A percentile compares a stretch with the other conserved stretches of the same genome.
Conservation (phyloP, 352 stramenopile species). For the Globisporangium recalcitrans region DNA sequence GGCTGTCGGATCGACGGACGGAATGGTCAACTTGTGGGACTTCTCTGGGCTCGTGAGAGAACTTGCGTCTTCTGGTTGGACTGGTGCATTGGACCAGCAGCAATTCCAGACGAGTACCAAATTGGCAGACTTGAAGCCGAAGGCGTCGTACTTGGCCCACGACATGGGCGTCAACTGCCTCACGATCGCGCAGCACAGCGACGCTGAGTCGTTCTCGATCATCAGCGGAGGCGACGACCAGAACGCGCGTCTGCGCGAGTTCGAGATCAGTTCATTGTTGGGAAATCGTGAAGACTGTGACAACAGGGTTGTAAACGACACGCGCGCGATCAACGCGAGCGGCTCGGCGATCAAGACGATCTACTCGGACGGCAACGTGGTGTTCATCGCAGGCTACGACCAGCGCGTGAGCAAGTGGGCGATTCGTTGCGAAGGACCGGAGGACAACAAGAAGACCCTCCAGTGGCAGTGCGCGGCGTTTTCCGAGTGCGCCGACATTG, state of each 20-base stretch:
- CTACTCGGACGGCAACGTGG: conserved; percentile 28
- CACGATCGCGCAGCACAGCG: conserved; percentile 19
- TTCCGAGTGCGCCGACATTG: conserved; percentile 80
- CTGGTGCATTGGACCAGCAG: neutral
- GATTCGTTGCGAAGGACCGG: conserved; percentile 13
- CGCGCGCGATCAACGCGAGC: conserved; percentile 53
- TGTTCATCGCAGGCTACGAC: conserved; percentile 79
- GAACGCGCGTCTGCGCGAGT: conserved; percentile 41
- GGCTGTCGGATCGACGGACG: conserved; percentile 78
- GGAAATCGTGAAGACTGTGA: conserved; percentile 1
- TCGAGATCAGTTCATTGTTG: conserved; percentile 28
- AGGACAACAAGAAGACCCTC: conserved; percentile 15
- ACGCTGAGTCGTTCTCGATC: conserved; percentile 38
- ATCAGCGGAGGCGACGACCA: conserved; percentile 83
- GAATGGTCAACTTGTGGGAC: conserved; percentile 73
- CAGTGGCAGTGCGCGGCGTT: conserved; percentile 58
- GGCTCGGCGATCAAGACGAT: conserved; percentile 80
- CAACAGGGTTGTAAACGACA: conserved; percentile 24
- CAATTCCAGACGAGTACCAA: neutral
- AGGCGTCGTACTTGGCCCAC: conserved; percentile 62
- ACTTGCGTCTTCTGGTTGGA: conserved; percentile 9
- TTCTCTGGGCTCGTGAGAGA: conserved; percentile 27
- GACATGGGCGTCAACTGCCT: conserved; percentile 84
- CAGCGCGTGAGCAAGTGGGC: conserved; percentile 77
- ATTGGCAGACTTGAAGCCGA: conserved; percentile 32